Percentiles rank a stretch among this genome's conserved stretches.
These are phyloP conservation scores for Aspergillus novoparasiticus DNA, from an alignment of 2,329 filamentous ascomycete species.

Conservation along the genomic window DNA sequence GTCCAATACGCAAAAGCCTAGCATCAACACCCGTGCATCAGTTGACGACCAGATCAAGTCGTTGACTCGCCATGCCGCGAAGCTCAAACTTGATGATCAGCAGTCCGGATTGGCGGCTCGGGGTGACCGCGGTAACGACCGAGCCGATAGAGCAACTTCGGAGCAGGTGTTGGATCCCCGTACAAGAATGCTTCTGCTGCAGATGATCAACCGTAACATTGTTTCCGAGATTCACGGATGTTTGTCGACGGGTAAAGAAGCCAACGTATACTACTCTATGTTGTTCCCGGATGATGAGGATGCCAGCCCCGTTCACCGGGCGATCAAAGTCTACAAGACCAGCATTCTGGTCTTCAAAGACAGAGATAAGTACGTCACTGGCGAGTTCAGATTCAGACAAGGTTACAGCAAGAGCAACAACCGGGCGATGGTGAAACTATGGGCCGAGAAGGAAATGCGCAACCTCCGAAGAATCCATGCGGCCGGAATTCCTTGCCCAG, in stretches of 20 bases:
- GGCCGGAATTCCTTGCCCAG: slow-evolving; percentile 85
- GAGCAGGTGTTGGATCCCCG: slow-evolving; percentile 94
- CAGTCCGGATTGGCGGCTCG: slow-evolving; percentile 56
- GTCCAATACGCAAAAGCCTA: slow-evolving; percentile 76
- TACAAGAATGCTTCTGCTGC: slow-evolving; percentile 91
- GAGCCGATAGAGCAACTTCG: slow-evolving; percentile 87
- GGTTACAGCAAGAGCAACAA: slow-evolving; percentile 95
- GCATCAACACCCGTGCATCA: slow-evolving; percentile 74
- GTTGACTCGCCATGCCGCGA: slow-evolving; percentile 81
- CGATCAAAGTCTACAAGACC: slow-evolving; percentile 99
- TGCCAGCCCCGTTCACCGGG: slow-evolving; percentile 65
- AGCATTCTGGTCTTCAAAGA: slow-evolving; percentile 98
- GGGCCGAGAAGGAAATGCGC: slow-evolving; percentile 98
- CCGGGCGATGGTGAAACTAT: slow-evolving; percentile 95
- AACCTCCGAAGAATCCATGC: slow-evolving; percentile 84
- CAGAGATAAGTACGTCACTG: slow-evolving; percentile 90
- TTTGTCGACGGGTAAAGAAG: slow-evolving; percentile 95
- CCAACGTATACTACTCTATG: slow-evolving; percentile 94
- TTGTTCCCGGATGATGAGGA: slow-evolving; percentile 57
- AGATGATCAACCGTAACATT: slow-evolving; percentile 91
- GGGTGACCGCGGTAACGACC: slow-evolving; percentile 60
- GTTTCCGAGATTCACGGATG: slow-evolving; percentile 93
- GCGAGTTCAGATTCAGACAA: slow-evolving; percentile 86
- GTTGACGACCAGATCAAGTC: slow-evolving; percentile 86
- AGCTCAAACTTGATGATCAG: slow-evolving; percentile 74